Conservation (phyloP, 1,284 basidiomycete species). For the Golubevia pallescens region DNA sequence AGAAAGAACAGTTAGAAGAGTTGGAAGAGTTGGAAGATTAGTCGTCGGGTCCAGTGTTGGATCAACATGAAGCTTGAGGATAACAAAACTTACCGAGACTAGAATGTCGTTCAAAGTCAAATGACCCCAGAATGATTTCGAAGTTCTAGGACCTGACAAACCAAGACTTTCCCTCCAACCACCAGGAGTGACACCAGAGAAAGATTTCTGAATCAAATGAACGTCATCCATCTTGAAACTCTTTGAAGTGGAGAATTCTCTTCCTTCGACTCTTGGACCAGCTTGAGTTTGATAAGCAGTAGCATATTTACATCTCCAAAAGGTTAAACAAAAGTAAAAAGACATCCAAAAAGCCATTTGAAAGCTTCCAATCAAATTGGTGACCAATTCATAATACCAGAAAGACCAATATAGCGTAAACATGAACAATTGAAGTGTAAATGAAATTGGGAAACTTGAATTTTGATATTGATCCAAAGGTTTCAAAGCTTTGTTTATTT, state of each 20-base stretch:
- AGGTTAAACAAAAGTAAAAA: conserved; percentile 32
- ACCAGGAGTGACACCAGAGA: conserved; percentile 47
- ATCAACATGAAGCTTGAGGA: not conserved
- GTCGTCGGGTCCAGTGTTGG: too few species aligned
- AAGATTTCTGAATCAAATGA: conserved; percentile 54
- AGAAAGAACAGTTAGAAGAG: too few species aligned
- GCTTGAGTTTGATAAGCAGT: conserved; percentile 21
- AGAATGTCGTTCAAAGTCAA: conserved; percentile 60
- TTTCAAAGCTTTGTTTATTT: conserved; percentile 45
- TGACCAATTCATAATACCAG: conserved; percentile 14
- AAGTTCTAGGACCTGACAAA: conserved; percentile 20
- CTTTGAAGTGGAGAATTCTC: conserved; percentile 30
- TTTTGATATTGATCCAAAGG: conserved; percentile 37
- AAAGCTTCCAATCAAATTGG: conserved; percentile 26
- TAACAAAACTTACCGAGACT: conserved; percentile 17
- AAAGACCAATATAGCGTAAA: conserved; percentile 40
- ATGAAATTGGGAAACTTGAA: conserved; percentile 4
- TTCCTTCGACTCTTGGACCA: conserved; percentile 32
- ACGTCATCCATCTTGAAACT: conserved; percentile 39
- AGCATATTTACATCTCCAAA: conserved; percentile 43
- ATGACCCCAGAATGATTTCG: conserved; percentile 24
- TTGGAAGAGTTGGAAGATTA: not conserved
- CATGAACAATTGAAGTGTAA: conserved; percentile 34
- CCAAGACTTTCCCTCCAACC: conserved; percentile 20
- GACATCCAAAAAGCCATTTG: conserved; percentile 25